Evolutionary conservation across 2,329 filamentous ascomycete genomes (phyloP).

Genomic region (Pseudomassariella vexata): DNA sequence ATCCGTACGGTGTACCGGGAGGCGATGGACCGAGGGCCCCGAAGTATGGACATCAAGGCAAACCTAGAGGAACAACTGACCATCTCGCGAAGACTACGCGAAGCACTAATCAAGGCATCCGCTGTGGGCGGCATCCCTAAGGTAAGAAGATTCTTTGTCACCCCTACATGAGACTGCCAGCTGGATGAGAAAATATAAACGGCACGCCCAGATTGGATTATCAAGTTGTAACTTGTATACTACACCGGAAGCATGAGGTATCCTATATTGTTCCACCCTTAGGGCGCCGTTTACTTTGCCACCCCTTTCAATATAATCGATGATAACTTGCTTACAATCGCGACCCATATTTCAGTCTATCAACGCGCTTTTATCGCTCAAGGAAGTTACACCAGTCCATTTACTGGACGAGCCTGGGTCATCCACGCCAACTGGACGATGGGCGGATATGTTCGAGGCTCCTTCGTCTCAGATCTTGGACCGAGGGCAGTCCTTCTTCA

Average conservation of each 20-base stretch:
- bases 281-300: no score
- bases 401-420: conserved; percentile 32
- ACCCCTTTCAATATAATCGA: no score
- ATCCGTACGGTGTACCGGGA: conserved; percentile 37
- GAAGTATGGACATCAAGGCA: conserved; percentile 14
- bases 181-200: no score
- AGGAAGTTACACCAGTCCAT: conserved; percentile 32
- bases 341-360: conserved; percentile 29
- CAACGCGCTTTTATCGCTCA: conserved; percentile 40
- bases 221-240: no score
- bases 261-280: no score
- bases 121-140: conserved; percentile 44
- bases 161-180: no score
- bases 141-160: conserved; percentile 29
- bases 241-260: no score
- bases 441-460: conserved; percentile 30
- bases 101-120: conserved; percentile 42
- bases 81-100: conserved; percentile 40
- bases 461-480: conserved; percentile 29
- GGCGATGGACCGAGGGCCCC: conserved; percentile 28
- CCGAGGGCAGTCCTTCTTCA: conserved; percentile 41
- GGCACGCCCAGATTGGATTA: no score
- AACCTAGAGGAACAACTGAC: conserved; percentile 30
- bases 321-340: background rate
- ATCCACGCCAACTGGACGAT: conserved; percentile 31